A percentile compares a stretch with the other conserved stretches of the same genome.
Evolutionary conservation across 2,329 filamentous ascomycete species (phyloP).

Genomic region (Cercospora sojina): DNA sequence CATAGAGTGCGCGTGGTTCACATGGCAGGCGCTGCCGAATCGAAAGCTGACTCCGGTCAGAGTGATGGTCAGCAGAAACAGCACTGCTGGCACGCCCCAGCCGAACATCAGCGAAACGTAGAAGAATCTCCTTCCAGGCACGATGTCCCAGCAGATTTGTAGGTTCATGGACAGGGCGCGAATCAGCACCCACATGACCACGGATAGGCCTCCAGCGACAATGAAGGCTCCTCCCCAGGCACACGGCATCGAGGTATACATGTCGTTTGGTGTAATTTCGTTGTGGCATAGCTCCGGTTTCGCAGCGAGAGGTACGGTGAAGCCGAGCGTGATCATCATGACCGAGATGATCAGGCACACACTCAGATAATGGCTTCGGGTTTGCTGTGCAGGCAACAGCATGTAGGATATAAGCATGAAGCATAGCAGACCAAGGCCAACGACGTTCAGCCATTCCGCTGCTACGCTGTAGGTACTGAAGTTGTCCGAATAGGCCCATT

Average conservation of each 20-base stretch:
- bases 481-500: constrained; percentile 67
- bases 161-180: constrained; percentile 89
- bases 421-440: constrained; percentile 66
- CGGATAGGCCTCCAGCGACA: constrained; percentile 79
- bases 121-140: constrained; percentile 87
- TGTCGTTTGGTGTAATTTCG: constrained; percentile 87
- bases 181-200: constrained; percentile 86
- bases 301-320: constrained; percentile 80
- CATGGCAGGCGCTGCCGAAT: constrained; percentile 88
- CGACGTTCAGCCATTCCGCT: constrained; percentile 81
- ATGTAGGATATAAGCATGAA: constrained; percentile 80
- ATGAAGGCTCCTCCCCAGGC: constrained; percentile 85
- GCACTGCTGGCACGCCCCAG: constrained; percentile 78
- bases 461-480: constrained; percentile 60
- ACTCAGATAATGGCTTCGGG: constrained; percentile 87
- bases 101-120: constrained; percentile 75
- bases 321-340: constrained; percentile 82
- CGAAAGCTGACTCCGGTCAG: constrained; percentile 92
- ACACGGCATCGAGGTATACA: constrained; percentile 77
- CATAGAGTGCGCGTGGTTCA: constrained; percentile 84
- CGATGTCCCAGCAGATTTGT: constrained; percentile 91
- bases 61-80: constrained; percentile 72
- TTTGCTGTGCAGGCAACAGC: constrained; percentile 80
- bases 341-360: constrained; percentile 78
- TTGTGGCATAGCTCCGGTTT: constrained; percentile 82